Conservation (phyloP, 306 rosid species). For the Dryas alaskensis region DNA sequence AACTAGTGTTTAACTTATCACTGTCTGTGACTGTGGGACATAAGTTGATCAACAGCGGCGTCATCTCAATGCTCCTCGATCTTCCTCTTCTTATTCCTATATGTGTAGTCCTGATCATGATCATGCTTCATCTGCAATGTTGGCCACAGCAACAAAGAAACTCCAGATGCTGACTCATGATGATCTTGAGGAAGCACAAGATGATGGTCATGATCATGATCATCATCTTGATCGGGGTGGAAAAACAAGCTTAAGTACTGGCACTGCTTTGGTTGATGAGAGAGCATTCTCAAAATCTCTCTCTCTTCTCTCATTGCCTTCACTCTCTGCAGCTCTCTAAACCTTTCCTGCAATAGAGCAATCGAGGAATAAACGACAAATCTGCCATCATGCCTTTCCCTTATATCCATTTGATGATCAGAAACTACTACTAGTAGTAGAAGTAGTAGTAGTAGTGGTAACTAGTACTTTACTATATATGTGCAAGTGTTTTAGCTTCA, state of each 20-base stretch:
- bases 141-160: slow-evolving; percentile 70
- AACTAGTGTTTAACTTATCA: background rate
- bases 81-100: background rate
- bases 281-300: slow-evolving; percentile 45
- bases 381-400: slow-evolving; percentile 42
- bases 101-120: slow-evolving; percentile 8
- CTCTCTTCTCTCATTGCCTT: slow-evolving; percentile 84
- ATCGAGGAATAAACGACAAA: slow-evolving; percentile 56
- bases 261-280: no score
- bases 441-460: no score
- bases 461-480: no score
- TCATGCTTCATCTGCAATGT: slow-evolving; percentile 26
- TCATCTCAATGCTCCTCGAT: slow-evolving; percentile 14
- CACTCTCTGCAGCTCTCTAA: slow-evolving; percentile 71
- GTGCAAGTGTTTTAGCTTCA: background rate
- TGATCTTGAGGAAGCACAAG: slow-evolving; percentile 12
- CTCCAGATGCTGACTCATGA: slow-evolving; percentile 41
- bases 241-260: slow-evolving; percentile 21
- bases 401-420: slow-evolving; percentile 35
- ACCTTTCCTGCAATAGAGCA: slow-evolving; percentile 86
- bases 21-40: slow-evolving; percentile 20
- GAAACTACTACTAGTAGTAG: background rate
- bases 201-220: slow-evolving; percentile 6
- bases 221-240: slow-evolving; percentile 29
- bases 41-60: slow-evolving; percentile 32